Conservation (phyloP, 2,329 filamentous ascomycete species). For the Trichoderma cornu-damae region DNA sequence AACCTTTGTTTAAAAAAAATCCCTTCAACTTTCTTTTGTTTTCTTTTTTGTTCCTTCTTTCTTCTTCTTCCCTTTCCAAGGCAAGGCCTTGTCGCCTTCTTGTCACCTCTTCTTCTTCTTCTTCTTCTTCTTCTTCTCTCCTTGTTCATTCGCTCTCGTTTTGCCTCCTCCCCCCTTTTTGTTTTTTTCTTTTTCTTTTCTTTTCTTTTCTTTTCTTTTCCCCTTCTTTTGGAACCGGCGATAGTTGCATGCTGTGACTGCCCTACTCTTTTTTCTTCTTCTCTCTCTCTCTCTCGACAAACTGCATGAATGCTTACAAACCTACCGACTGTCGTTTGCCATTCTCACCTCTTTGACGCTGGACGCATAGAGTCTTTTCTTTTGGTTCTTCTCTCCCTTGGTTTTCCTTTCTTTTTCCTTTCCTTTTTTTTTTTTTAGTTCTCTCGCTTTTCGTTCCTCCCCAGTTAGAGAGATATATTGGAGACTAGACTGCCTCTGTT, state of each 20-base stretch:
- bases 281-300: not conserved
- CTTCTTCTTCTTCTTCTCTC: too few species aligned
- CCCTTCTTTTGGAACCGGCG: not conserved
- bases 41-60: not conserved
- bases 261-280: too few species aligned
- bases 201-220: not conserved
- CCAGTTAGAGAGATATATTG: too few species aligned
- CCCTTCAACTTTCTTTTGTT: not conserved
- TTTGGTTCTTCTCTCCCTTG: not conserved
- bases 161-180: not conserved
- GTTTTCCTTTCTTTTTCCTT: not conserved
- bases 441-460: constrained; percentile 1
- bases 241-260: constrained; percentile 2
- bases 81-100: not conserved
- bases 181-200: not conserved
- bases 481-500: not conserved
- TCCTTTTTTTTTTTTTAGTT: not conserved
- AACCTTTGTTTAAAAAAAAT: too few species aligned
- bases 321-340: not conserved
- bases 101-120: not conserved
- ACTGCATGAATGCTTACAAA: not conserved
- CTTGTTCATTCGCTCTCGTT: not conserved
- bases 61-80: not conserved
- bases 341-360: not conserved
- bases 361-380: not conserved